These are phyloP conservation scores for Emmonsiellopsis sp. DNA, from an alignment of 2,329 filamentous ascomycete genomes.

Conservation along the genomic window DNA sequence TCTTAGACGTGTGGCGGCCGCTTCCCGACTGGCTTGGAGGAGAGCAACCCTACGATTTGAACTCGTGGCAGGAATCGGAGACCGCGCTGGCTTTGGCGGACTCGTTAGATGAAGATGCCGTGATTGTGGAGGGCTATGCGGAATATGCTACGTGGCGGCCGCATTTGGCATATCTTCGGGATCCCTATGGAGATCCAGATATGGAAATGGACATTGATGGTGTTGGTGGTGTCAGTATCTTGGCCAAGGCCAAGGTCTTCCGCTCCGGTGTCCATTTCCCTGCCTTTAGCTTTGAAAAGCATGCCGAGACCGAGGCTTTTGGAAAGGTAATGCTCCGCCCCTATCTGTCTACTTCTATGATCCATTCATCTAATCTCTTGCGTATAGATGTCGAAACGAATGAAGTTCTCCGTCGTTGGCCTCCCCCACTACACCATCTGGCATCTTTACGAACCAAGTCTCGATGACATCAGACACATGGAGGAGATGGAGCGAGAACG, in stretches of 20 bases:
- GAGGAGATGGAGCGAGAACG: conserved; percentile 93
- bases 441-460: conserved; percentile 98
- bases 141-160: conserved; percentile 98
- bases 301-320: conserved; percentile 96
- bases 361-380: conserved; percentile 12
- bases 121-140: conserved; percentile 97
- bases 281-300: conserved; percentile 96
- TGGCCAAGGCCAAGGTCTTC: conserved; percentile 94
- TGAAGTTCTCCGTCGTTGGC: conserved; percentile 91
- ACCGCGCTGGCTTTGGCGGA: conserved; percentile 89
- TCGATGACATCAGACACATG: conserved; percentile 96
- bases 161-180: conserved; percentile 89
- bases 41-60: conserved; percentile 95
- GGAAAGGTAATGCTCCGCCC: conserved; percentile 61
- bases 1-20: conserved; percentile 91
- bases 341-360: conserved; percentile 6
- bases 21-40: conserved; percentile 97
- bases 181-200: conserved; percentile 94
- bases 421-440: conserved; percentile 97
- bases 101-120: conserved; percentile 91
- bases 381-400: conserved; percentile 86
- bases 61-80: conserved; percentile 99
- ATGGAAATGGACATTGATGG: conserved; percentile 99
- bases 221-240: conserved; percentile 91
- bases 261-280: conserved; percentile 93